A percentile compares a stretch with the other conserved stretches of the same genome.
Evolutionary conservation across 202 grass and related monocot species (phyloP).

Genomic region (Cymbopogon flexuosus): DNA sequence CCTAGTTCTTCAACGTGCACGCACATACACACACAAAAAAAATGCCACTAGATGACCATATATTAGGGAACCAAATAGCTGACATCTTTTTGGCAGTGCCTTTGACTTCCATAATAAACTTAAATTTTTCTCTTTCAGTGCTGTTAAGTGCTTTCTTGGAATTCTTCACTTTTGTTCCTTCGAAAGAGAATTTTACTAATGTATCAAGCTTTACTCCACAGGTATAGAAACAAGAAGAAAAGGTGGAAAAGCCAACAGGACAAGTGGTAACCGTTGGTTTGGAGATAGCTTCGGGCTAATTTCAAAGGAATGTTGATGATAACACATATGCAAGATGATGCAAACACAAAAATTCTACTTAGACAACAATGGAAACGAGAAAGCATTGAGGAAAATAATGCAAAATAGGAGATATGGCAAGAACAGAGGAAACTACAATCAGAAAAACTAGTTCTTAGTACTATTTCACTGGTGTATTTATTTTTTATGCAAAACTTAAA

Average conservation of each 20-base stretch:
- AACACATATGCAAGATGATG: not conserved
- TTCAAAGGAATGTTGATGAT: constrained; percentile 1
- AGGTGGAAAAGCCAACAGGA: not conserved
- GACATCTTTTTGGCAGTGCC: not conserved
- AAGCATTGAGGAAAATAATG: not conserved
- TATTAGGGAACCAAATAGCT: constrained; percentile 21
- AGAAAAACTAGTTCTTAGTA: not conserved
- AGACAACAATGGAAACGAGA: not conserved
- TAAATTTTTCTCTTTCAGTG: not conserved
- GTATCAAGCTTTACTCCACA: not conserved
- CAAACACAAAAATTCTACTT: not conserved
- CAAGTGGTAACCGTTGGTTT: not conserved
- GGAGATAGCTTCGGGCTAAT: not conserved
- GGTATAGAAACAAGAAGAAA: not conserved
- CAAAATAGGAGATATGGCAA: not conserved
- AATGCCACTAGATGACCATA: not conserved
- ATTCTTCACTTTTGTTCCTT: constrained; percentile 10
- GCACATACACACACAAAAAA: no score
- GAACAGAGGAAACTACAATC: not conserved
- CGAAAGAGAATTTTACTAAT: not conserved
- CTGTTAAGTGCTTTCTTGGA: not conserved
- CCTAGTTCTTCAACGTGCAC: no score
- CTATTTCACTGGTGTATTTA: not conserved
- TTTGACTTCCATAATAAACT: constrained; percentile 27
- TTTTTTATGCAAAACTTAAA: not conserved